Percentiles rank a stretch among this genome's conserved stretches.
Conservation (phyloP, 441 rosid genomes). For the Melastoma candidum region DNA sequence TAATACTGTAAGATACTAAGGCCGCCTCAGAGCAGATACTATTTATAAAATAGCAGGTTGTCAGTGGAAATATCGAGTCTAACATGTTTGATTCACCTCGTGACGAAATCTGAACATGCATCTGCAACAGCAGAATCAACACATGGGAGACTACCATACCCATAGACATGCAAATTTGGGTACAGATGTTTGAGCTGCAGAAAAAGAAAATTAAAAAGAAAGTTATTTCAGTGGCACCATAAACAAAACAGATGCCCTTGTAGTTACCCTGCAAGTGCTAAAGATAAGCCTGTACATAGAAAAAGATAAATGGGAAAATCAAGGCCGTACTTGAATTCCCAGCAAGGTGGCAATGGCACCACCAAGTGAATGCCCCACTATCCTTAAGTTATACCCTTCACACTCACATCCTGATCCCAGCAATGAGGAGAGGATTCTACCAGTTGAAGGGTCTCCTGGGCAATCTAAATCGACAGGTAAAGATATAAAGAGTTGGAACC, state of each 20-base stretch:
- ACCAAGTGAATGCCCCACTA: slow-evolving; percentile 89
- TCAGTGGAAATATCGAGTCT: no score
- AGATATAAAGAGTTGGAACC: no score
- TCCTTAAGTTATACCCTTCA: slow-evolving; percentile 61
- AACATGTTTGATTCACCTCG: slow-evolving; percentile 37
- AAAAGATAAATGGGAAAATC: slow-evolving; percentile 6
- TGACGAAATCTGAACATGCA: slow-evolving; percentile 77
- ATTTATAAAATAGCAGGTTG: no score
- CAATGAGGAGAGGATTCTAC: slow-evolving; percentile 66
- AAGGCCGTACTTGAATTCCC: slow-evolving; percentile 58
- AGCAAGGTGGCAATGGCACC: slow-evolving; percentile 84
- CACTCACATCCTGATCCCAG: slow-evolving; percentile 80
- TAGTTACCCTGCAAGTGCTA: no score
- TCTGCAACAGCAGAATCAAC: slow-evolving; percentile 59
- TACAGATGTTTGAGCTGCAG: slow-evolving; percentile 48
- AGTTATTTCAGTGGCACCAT: no score
- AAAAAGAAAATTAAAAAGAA: neutral
- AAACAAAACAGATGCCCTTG: no score
- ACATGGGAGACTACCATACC: slow-evolving; percentile 85
- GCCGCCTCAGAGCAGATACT: slow-evolving; percentile 4
- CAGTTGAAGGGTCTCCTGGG: slow-evolving; percentile 31
- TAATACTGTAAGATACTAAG: slow-evolving; percentile 54
- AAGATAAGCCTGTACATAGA: neutral
- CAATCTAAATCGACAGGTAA: slow-evolving; percentile 8
- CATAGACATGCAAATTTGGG: slow-evolving; percentile 64